Percentiles rank a stretch among this genome's conserved stretches.
Conservation (phyloP, 2,329 filamentous ascomycete genomes). For the Neofusicoccum parvum region DNA sequence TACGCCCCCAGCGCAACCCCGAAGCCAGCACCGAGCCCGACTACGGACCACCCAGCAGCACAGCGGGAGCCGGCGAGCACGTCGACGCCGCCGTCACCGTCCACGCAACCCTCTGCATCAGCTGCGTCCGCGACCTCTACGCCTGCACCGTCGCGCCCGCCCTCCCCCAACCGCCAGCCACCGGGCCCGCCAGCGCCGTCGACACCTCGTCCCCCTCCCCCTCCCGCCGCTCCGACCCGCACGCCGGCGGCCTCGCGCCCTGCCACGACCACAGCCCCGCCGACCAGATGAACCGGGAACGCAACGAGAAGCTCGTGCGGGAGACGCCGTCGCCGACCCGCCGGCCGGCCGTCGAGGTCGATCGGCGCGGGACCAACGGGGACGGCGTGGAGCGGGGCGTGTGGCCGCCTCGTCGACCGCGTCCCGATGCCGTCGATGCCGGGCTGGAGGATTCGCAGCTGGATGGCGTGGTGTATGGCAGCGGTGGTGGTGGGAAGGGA, state of each 20-base stretch:
- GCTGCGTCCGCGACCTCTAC: constrained; percentile 9
- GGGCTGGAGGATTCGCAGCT: neutral
- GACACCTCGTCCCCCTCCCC: too few species aligned
- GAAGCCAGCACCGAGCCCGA: neutral
- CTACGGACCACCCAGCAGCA: neutral
- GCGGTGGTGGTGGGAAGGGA: neutral
- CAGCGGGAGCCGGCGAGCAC: neutral
- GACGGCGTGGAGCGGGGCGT: too few species aligned
- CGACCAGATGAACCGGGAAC: too few species aligned
- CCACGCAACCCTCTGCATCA: constrained; percentile 2
- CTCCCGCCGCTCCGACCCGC: too few species aligned
- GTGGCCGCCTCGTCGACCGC: too few species aligned
- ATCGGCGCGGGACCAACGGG: too few species aligned
- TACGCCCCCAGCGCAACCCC: neutral
- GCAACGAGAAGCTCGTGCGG: too few species aligned
- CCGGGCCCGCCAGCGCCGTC: neutral
- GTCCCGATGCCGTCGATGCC: too few species aligned
- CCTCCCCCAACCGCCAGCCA: neutral
- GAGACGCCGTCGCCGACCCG: too few species aligned
- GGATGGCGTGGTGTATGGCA: neutral
- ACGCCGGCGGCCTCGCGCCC: too few species aligned
- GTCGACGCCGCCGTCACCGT: neutral
- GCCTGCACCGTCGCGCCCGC: neutral
- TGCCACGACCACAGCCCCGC: too few species aligned
- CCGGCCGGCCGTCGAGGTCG: too few species aligned